Evolutionary conservation across 768 basidiomycete genomes (phyloP).

Genomic region (Lanmaoa rubissima): DNA sequence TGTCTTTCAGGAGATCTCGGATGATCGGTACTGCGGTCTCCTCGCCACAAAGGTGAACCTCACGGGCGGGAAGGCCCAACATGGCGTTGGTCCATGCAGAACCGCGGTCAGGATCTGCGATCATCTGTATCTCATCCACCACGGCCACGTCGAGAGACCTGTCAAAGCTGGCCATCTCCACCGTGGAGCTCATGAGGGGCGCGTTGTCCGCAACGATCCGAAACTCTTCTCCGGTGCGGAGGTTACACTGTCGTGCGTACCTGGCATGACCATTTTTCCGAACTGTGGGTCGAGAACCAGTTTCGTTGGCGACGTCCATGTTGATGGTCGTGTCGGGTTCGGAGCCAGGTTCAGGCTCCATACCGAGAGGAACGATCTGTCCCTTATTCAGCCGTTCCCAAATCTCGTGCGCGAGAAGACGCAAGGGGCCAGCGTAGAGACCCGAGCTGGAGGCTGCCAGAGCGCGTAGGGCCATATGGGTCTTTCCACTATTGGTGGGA

Average conservation of each 20-base stretch:
- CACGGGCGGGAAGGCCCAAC: constrained; percentile 68
- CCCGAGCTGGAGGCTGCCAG: constrained; percentile 73
- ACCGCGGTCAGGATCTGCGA: constrained; percentile 77
- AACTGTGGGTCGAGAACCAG: constrained; percentile 23
- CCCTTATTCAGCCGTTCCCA: constrained; percentile 90
- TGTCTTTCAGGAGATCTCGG: constrained; percentile 58
- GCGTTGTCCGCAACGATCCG: constrained; percentile 61
- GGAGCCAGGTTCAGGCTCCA: constrained; percentile 41
- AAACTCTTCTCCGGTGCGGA: constrained; percentile 90
- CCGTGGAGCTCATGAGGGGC: constrained; percentile 75
- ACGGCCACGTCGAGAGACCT: constrained; percentile 73
- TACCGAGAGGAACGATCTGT: constrained; percentile 74
- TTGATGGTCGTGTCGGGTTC: constrained; percentile 39
- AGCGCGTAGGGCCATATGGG: constrained; percentile 87
- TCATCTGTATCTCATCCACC: constrained; percentile 97
- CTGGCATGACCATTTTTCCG: constrained; percentile 41
- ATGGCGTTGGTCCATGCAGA: constrained; percentile 81
- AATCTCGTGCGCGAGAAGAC: constrained; percentile 93
- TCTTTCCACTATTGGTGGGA: constrained; percentile 97
- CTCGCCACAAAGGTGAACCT: constrained; percentile 95
- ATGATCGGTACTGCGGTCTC: constrained; percentile 88
- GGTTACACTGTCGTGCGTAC: constrained; percentile 70
- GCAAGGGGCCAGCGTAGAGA: constrained; percentile 87
- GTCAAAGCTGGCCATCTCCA: constrained; percentile 76
- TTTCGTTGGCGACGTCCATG: constrained; percentile 25